These are phyloP conservation scores for Taiwanofungus camphoratus DNA, from an alignment of 1,284 basidiomycete species.

Conservation along the genomic window DNA sequence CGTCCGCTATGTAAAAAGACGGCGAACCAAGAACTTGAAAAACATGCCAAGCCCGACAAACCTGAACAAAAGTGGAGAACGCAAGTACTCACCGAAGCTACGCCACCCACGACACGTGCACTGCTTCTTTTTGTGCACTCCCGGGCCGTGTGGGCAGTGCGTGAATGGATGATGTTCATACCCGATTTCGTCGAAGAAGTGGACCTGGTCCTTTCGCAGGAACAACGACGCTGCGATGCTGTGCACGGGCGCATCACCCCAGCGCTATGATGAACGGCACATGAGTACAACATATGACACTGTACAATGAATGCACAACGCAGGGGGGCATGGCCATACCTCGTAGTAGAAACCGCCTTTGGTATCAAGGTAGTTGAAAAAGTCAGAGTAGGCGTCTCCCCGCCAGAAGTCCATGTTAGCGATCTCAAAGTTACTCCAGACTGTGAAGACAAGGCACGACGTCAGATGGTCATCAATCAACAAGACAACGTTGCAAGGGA, in stretches of 20 bases:
- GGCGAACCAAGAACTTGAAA: background rate
- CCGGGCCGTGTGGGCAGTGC: conserved; percentile 44
- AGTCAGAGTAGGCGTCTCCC: conserved; percentile 59
- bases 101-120: conserved; percentile 37
- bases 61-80: too few relatives aligned
- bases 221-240: conserved; percentile 69
- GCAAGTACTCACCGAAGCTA: conserved; percentile 43
- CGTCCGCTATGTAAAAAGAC: too few relatives aligned
- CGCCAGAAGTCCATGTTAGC: conserved; percentile 60
- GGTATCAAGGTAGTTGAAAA: conserved; percentile 68
- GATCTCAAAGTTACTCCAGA: conserved; percentile 80
- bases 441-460: conserved; percentile 25
- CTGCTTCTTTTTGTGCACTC: conserved; percentile 37
- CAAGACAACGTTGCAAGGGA: background rate
- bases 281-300: background rate
- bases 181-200: conserved; percentile 64
- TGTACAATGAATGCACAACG: background rate
- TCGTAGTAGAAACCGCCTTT: conserved; percentile 79
- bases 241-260: conserved; percentile 82
- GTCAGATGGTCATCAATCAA: background rate
- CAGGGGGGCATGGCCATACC: conserved; percentile 28
- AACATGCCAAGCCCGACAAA: background rate
- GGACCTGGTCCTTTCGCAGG: conserved; percentile 54
- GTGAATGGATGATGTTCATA: conserved; percentile 47
- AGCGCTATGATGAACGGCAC: conserved; percentile 35